phyloP scores from a whole-genome alignment of 169 alveolate genomes.

The Cryptosporidium ubiquitum region DNA sequence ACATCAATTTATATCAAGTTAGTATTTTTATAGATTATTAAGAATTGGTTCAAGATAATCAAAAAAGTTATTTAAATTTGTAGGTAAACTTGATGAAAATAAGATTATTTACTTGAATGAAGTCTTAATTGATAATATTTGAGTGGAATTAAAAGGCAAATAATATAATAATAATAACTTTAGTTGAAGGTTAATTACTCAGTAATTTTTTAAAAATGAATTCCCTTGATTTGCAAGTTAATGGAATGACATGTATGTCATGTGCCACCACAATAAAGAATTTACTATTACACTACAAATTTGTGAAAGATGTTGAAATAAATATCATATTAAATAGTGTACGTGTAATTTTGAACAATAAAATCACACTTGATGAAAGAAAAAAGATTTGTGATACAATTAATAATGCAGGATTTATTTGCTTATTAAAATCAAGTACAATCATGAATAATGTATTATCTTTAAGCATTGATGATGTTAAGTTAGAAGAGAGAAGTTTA shows the following conservation, averaged over 20 bases:
- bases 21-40: neutral
- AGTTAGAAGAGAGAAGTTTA: slow-evolving; percentile 15
- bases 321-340: slow-evolving; percentile 48
- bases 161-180: neutral
- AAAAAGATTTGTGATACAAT: slow-evolving; percentile 35
- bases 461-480: slow-evolving; percentile 30
- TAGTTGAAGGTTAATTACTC: neutral
- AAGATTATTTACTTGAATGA: neutral
- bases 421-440: slow-evolving; percentile 22
- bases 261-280: slow-evolving; percentile 45
- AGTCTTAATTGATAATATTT: neutral
- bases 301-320: slow-evolving; percentile 49
- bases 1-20: neutral
- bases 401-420: slow-evolving; percentile 57
- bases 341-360: slow-evolving; percentile 12
- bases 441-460: slow-evolving; percentile 15
- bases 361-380: slow-evolving; percentile 8
- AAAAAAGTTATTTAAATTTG: neutral
- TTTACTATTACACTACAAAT: slow-evolving; percentile 6
- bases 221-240: slow-evolving; percentile 55
- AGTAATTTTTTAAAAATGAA: neutral
- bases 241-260: slow-evolving; percentile 71
- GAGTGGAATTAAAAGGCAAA: neutral
- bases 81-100: neutral
- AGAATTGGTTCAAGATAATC: neutral